phyloP scores from a whole-genome alignment of 768 basidiomycete species.

The Asterophora lycoperdoides region DNA sequence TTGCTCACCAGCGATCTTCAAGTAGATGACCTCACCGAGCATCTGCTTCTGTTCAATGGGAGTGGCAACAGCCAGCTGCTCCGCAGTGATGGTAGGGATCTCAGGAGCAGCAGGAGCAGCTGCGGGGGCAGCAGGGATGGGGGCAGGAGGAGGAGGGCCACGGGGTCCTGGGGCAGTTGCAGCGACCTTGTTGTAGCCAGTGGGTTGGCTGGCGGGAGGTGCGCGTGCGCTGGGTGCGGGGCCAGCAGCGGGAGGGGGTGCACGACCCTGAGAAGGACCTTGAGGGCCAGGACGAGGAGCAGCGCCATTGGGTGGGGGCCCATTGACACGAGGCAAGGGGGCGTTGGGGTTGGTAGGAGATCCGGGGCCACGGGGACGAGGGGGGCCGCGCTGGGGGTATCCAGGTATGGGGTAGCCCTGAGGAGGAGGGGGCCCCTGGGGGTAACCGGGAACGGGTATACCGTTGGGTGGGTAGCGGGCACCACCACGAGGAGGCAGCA shows the following conservation, averaged over 20 bases:
- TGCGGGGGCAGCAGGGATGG: constrained; percentile 32
- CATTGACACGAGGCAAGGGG: constrained; percentile 64
- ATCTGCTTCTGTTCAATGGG: constrained; percentile 97
- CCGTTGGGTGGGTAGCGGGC: constrained; percentile 32
- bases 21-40: constrained; percentile 94
- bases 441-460: constrained; percentile 58
- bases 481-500: constrained; percentile 81
- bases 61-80: constrained; percentile 56
- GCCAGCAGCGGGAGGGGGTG: neutral
- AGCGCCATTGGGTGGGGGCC: constrained; percentile 48
- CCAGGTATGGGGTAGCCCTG: constrained; percentile 69
- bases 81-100: constrained; percentile 39
- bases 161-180: constrained; percentile 29
- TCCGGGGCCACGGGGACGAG: constrained; percentile 66
- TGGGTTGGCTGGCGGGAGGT: constrained; percentile 8
- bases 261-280: constrained; percentile 8
- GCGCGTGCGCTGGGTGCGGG: constrained; percentile 7
- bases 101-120: constrained; percentile 35
- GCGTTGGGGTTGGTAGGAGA: constrained; percentile 63
- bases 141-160: constrained; percentile 40
- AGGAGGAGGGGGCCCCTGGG: constrained; percentile 63
- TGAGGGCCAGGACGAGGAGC: constrained; percentile 39
- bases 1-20: constrained; percentile 80
- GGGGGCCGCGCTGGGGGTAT: constrained; percentile 56
- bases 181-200: constrained; percentile 28